These are phyloP conservation scores for Amanita fuliginea DNA, from an alignment of 768 basidiomycete species.

Conservation along the genomic window DNA sequence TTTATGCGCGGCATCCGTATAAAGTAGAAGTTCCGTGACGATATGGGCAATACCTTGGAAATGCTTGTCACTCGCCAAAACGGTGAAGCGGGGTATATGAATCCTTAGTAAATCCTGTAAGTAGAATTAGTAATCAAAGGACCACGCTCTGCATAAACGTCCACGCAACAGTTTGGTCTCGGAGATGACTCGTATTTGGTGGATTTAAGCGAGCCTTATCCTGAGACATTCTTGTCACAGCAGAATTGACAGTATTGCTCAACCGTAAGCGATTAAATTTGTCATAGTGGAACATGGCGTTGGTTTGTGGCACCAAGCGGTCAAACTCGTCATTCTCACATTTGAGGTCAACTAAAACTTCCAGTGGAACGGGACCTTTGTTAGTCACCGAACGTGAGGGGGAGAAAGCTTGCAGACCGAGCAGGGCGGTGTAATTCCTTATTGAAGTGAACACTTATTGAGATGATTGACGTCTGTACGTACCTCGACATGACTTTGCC, in stretches of 20 bases:
- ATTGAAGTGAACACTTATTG: neutral
- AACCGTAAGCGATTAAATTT: conserved; percentile 89
- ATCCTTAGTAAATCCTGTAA: conserved; percentile 71
- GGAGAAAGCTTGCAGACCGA: conserved; percentile 81
- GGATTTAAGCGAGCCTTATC: conserved; percentile 20
- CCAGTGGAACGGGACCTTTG: conserved; percentile 68
- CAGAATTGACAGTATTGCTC: conserved; percentile 56
- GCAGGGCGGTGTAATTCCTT: conserved; percentile 71
- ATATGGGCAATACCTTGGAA: conserved; percentile 81
- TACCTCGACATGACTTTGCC: conserved; percentile 82
- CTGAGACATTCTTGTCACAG: conserved; percentile 23
- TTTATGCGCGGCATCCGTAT: conserved; percentile 80
- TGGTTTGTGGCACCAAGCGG: conserved; percentile 81
- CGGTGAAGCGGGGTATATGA: conserved; percentile 77
- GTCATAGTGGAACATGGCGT: conserved; percentile 80
- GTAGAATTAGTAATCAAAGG: neutral
- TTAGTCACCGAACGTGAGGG: conserved; percentile 38
- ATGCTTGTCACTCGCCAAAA: conserved; percentile 73
- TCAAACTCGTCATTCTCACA: conserved; percentile 80
- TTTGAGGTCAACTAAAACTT: conserved; percentile 78
- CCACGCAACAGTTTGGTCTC: conserved; percentile 22
- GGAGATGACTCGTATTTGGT: conserved; percentile 17
- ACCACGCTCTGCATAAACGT: neutral
- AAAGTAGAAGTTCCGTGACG: conserved; percentile 80
- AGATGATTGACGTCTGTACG: conserved; percentile 6